A percentile compares a stretch with the other conserved stretches of the same genome.
phyloP scores from a whole-genome alignment of 2,329 filamentous ascomycete species.

The Fusarium sp. region DNA sequence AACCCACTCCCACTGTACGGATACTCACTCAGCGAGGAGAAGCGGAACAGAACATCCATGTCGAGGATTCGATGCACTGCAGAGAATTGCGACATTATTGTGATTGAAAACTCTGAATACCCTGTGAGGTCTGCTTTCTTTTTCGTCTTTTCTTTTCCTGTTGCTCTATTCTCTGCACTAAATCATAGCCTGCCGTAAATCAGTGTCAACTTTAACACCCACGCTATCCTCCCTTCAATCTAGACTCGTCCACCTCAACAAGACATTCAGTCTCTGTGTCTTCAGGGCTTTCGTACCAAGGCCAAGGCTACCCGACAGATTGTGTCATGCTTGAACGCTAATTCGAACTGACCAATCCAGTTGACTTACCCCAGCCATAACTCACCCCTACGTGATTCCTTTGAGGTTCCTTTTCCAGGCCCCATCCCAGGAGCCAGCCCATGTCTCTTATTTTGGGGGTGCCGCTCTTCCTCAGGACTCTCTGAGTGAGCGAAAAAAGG shows the following conservation, averaged over 20 bases:
- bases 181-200: background rate
- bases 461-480: slow-evolving; percentile 24
- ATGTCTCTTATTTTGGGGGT: slow-evolving; percentile 39
- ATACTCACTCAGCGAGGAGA: slow-evolving; percentile 11
- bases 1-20: slow-evolving; percentile 10
- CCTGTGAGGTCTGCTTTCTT: slow-evolving; percentile 12
- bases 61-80: slow-evolving; percentile 9
- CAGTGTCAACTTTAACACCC: slow-evolving; percentile 16
- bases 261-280: slow-evolving; percentile 23
- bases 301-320: slow-evolving; percentile 50
- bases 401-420: slow-evolving; percentile 41
- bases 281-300: slow-evolving; percentile 33
- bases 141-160: background rate
- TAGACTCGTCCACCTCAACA: slow-evolving; percentile 18
- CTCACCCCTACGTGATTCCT: slow-evolving; percentile 45
- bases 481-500: background rate
- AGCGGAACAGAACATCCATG: slow-evolving; percentile 10
- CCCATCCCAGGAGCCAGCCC: slow-evolving; percentile 22
- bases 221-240: slow-evolving; percentile 14
- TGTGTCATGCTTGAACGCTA: slow-evolving; percentile 51
- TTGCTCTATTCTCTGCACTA: background rate
- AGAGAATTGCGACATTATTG: slow-evolving; percentile 15
- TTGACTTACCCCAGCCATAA: slow-evolving; percentile 48
- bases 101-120: background rate
- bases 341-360: slow-evolving; percentile 43